phyloP scores from a whole-genome alignment of 1,284 basidiomycete species.

The Quambalaria eucalypti region DNA sequence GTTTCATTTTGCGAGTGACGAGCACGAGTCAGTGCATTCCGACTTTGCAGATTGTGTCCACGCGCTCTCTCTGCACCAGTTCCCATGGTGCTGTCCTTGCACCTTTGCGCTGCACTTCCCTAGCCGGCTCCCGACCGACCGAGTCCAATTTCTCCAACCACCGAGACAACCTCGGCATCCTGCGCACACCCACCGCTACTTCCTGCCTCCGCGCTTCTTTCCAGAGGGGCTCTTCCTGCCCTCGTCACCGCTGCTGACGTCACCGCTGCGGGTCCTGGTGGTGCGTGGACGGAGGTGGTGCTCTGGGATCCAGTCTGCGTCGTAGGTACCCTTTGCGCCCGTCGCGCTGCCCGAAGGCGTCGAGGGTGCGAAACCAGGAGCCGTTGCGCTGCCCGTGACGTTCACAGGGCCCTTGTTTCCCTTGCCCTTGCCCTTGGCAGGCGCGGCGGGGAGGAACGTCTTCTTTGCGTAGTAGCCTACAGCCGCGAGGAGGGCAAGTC shows the following conservation, averaged over 20 bases:
- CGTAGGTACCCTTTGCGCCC: constrained; percentile 10
- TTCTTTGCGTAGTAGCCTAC: constrained; percentile 19
- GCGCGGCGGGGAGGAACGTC: constrained; percentile 14
- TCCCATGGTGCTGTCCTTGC: not conserved
- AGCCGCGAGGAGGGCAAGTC: constrained; percentile 15
- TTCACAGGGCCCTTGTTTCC: not conserved
- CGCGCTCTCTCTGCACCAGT: no score
- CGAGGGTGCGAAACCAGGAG: not conserved
- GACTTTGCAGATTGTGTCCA: no score
- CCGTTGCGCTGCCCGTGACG: not conserved
- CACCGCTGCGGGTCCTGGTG: not conserved
- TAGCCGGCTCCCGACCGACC: no score
- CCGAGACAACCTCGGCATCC: not conserved
- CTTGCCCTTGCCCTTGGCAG: constrained; percentile 6
- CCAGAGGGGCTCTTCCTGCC: not conserved
- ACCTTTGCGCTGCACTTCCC: no score
- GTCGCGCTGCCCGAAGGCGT: not conserved
- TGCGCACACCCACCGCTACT: not conserved
- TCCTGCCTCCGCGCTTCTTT: no score
- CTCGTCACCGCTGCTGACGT: not conserved
- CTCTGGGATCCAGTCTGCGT: constrained; percentile 22
- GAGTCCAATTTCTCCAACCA: not conserved
- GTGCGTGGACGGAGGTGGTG: constrained; percentile 8
- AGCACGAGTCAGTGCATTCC: no score
- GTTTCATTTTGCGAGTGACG: no score